Evolutionary conservation across 805 yeast genomes (phyloP), one percentile per base, ranked within the genome.

Genomic region (Candida xiaguanensis): DNA sequence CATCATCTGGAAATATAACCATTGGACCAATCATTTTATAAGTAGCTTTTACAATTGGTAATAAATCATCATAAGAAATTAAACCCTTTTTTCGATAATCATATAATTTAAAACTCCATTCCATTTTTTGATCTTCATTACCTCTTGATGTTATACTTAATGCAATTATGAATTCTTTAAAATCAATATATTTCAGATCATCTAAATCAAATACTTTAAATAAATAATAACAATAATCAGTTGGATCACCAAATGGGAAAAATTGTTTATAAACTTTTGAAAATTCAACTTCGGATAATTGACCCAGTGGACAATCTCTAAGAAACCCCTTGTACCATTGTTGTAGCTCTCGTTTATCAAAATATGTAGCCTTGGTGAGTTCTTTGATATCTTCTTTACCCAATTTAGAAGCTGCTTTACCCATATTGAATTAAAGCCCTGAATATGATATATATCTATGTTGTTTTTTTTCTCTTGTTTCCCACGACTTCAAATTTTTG

Each of bases 271-370:
- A 95, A 14, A 93, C 90, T 60, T 86, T 87, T 49, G 84, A 80
- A 59, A 93, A 88, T 55, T 93, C 98, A 34, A 83, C 86, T 53
- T 82, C 84, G 2, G 89, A 78, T 19, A 93, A 70, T 57, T 83
- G 90, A 1, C 98, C 98, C 24, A 79, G 72, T 1, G 97, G 97
- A 58, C 96, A 91, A 59, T 93, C 99, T 55, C 96, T 75, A 30
- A 84, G 69, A 52, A 93, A 93, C 2, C 98, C 98, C 58, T 91
- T 91, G 58, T 91, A 91, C 99, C 99, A 93, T 57, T 91, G 99
- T 61, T 93, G 98, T 31, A 93, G 75, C 58, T 93, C 99, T 47
- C 96, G 74, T 39, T 90, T 80, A 55, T 91, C 96, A 56, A 93
- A 93, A 53, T 88, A 84, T 0, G 99, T 93, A 17, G 89, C 83